Percentiles rank a stretch among this genome's conserved stretches.
Conservation (phyloP, 805 yeast genomes). For the Barnettozyma wickerhamii region DNA sequence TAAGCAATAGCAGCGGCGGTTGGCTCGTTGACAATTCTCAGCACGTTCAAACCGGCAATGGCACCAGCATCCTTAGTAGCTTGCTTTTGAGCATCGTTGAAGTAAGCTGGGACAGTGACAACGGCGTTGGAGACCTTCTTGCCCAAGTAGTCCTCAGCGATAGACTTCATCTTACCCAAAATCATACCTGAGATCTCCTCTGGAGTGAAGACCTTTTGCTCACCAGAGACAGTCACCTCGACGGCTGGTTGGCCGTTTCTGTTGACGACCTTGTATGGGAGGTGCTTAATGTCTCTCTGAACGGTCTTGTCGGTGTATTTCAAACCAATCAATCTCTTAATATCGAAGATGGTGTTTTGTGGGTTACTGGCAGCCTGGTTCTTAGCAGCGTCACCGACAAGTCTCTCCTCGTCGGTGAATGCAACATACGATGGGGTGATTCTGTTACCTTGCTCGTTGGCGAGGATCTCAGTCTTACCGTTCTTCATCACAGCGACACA, state of each 20-base stretch:
- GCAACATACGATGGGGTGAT: slow-evolving; percentile 95
- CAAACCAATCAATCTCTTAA: slow-evolving; percentile 88
- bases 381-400: slow-evolving; percentile 95
- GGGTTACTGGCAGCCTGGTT: slow-evolving; percentile 93
- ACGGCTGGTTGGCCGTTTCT: slow-evolving; percentile 81
- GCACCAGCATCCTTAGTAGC: slow-evolving; percentile 93
- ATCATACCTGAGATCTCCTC: slow-evolving; percentile 94
- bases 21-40: slow-evolving; percentile 90
- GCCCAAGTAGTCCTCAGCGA: slow-evolving; percentile 89
- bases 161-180: slow-evolving; percentile 85
- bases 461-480: slow-evolving; percentile 87
- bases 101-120: slow-evolving; percentile 90
- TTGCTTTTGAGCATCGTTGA: slow-evolving; percentile 92
- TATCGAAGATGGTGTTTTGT: slow-evolving; percentile 80
- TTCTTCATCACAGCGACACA: slow-evolving; percentile 89
- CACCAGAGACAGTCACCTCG: slow-evolving; percentile 69
- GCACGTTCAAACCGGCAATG: slow-evolving; percentile 83
- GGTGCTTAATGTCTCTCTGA: slow-evolving; percentile 75
- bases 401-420: slow-evolving; percentile 85
- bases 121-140: slow-evolving; percentile 83
- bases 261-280: slow-evolving; percentile 70
- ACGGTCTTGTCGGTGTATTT: slow-evolving; percentile 73
- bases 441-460: slow-evolving; percentile 97
- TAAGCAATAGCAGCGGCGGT: slow-evolving; percentile 98
- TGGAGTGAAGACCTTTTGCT: slow-evolving; percentile 75